These are phyloP conservation scores for Ascochyta rabiei DNA, from an alignment of 2,329 filamentous ascomycete genomes.

Conservation along the genomic window DNA sequence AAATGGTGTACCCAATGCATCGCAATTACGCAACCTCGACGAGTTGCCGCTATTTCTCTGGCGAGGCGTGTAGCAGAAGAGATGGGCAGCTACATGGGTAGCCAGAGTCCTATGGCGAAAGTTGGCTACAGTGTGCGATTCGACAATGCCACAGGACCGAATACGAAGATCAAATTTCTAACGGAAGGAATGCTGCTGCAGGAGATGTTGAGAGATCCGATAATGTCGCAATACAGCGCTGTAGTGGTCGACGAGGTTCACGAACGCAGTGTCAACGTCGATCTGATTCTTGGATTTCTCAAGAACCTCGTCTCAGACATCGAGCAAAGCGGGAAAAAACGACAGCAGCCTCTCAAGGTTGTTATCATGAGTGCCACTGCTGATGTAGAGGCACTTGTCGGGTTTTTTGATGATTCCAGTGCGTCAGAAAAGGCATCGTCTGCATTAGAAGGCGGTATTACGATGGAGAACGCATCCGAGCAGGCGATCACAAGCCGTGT, in stretches of 20 bases:
- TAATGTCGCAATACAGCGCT: slow-evolving; percentile 83
- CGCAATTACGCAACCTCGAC: slow-evolving; percentile 90
- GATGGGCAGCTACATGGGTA: slow-evolving; percentile 69
- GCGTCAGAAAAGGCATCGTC: slow-evolving; percentile 19
- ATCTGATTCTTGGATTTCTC: slow-evolving; percentile 86
- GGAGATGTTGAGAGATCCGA: slow-evolving; percentile 85
- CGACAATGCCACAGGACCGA: slow-evolving; percentile 81
- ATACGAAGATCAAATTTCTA: slow-evolving; percentile 88
- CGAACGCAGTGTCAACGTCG: slow-evolving; percentile 92
- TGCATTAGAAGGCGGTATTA: slow-evolving; percentile 3
- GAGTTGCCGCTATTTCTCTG: slow-evolving; percentile 90
- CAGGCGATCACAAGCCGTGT: slow-evolving; percentile 6
- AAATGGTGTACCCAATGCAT: slow-evolving; percentile 81
- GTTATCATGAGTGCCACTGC: slow-evolving; percentile 97
- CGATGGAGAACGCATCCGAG: background rate
- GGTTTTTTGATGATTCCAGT: slow-evolving; percentile 68
- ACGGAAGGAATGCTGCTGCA: slow-evolving; percentile 97
- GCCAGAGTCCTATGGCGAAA: slow-evolving; percentile 62
- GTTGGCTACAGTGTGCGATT: slow-evolving; percentile 97
- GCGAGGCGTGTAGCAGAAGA: slow-evolving; percentile 88
- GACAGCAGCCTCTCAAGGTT: slow-evolving; percentile 72
- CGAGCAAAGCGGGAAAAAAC: slow-evolving; percentile 68
- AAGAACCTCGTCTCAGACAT: slow-evolving; percentile 73
- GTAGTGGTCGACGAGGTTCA: slow-evolving; percentile 96
- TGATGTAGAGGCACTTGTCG: slow-evolving; percentile 77